Evolutionary conservation across 371 early-diverging fungal genomes (phyloP).

Genomic region (Mortierella sp.): DNA sequence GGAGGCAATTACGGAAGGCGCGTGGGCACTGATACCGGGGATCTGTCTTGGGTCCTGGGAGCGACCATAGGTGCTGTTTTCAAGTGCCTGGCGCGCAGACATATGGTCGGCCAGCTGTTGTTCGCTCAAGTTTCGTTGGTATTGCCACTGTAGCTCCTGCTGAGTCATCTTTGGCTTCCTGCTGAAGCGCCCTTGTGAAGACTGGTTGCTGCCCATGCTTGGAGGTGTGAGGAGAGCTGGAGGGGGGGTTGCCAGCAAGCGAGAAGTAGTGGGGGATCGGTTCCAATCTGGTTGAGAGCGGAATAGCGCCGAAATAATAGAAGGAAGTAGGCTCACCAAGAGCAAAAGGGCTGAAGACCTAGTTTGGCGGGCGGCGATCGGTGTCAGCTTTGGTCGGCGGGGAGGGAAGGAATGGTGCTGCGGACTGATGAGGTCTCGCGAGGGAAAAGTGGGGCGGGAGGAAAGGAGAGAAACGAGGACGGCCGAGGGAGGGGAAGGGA

Average conservation of each 20-base stretch:
- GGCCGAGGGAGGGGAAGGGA: no score
- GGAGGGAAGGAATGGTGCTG: no score
- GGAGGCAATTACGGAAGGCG: conserved; percentile 48
- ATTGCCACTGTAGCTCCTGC: conserved; percentile 48
- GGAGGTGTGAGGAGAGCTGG: background rate
- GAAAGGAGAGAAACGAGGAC: no score
- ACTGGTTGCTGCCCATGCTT: conserved; percentile 45
- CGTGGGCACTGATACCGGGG: conserved; percentile 42
- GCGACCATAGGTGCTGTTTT: conserved; percentile 23
- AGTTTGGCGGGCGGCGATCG: no score
- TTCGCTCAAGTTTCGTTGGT: conserved; percentile 33
- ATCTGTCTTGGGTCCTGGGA: conserved; percentile 35
- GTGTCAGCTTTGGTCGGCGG: no score
- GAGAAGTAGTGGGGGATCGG: no score
- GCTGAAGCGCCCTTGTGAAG: conserved; percentile 33
- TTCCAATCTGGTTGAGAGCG: no score
- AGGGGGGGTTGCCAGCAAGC: background rate
- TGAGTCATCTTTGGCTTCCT: conserved; percentile 47
- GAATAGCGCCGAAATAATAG: no score
- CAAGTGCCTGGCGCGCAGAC: conserved; percentile 38
- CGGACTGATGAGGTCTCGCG: no score
- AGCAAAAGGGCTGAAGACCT: no score
- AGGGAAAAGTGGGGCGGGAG: no score
- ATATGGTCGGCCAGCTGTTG: conserved; percentile 42
- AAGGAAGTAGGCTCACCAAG: no score